Evolutionary conservation across 192 early-diverging fungal genomes (phyloP).

Genomic region (Coemansia sp.): DNA sequence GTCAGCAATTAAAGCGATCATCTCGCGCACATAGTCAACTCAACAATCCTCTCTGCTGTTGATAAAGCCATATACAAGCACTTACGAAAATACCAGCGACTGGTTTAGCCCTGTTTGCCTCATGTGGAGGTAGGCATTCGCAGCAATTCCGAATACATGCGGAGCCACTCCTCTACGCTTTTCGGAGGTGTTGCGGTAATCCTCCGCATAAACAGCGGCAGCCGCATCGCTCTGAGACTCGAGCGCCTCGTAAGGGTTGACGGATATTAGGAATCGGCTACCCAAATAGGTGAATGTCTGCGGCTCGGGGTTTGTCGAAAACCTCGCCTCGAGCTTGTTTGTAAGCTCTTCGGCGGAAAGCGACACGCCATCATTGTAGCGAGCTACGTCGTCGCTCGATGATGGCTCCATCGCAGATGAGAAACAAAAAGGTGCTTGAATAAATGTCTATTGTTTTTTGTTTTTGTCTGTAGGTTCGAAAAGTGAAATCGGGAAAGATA

Average conservation of each 20-base stretch:
- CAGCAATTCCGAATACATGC: conserved; percentile 83
- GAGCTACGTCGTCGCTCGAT: conserved; percentile 48
- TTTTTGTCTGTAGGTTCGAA: not conserved
- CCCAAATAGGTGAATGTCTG: conserved; percentile 68
- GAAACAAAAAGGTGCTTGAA: not conserved
- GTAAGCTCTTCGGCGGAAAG: conserved; percentile 40
- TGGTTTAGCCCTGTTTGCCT: conserved; percentile 85
- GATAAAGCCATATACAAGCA: not conserved
- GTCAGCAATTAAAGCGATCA: not conserved
- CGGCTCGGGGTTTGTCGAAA: conserved; percentile 45
- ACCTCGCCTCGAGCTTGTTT: conserved; percentile 57
- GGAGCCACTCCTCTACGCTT: conserved; percentile 59
- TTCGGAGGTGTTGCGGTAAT: conserved; percentile 64
- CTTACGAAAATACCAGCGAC: conserved; percentile 83
- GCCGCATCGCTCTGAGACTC: conserved; percentile 61
- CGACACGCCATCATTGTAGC: conserved; percentile 50
- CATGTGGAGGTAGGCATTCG: conserved; percentile 87
- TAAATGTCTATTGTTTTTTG: not conserved
- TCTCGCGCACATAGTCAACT: not conserved
- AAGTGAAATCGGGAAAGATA: not conserved
- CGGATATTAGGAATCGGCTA: conserved; percentile 64
- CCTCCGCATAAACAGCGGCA: conserved; percentile 70
- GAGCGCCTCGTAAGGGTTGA: conserved; percentile 64
- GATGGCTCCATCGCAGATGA: conserved; percentile 26
- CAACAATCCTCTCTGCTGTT: not conserved